These are phyloP conservation scores for Adansonia gregorii DNA, from an alignment of 441 rosid genomes.

Conservation along the genomic window DNA sequence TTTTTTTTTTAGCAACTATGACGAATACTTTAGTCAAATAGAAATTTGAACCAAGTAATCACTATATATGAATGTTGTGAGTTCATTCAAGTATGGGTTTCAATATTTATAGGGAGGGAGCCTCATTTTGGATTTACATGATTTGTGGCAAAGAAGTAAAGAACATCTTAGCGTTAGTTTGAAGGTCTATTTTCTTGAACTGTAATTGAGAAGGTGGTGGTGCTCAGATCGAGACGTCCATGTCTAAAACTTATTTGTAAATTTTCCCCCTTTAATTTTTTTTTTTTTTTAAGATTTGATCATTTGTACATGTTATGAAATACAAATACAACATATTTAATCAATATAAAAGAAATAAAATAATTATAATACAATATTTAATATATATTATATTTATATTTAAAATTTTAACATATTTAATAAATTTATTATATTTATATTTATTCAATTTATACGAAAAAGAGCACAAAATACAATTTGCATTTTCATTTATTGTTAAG, in stretches of 20 bases:
- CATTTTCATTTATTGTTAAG: too few species aligned
- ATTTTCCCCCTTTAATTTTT: not conserved
- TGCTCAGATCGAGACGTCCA: slow-evolving; percentile 18
- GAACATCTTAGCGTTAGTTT: slow-evolving; percentile 29
- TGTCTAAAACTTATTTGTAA: not conserved
- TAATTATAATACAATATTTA: too few species aligned
- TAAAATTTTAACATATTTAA: too few species aligned
- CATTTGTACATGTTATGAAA: too few species aligned
- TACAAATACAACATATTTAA: too few species aligned
- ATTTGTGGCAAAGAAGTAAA: slow-evolving; percentile 2
- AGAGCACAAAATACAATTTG: too few species aligned
- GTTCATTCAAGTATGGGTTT: slow-evolving; percentile 16
- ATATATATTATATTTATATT: too few species aligned
- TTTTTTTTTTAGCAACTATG: not conserved
- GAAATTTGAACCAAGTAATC: not conserved
- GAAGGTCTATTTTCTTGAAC: slow-evolving; percentile 35
- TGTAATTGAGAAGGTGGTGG: slow-evolving; percentile 19
- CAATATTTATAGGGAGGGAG: slow-evolving; percentile 38
- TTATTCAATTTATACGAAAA: too few species aligned
- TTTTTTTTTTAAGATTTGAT: not conserved
- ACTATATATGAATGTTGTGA: slow-evolving; percentile 5
- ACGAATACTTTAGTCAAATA: not conserved
- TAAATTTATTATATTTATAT: too few species aligned
- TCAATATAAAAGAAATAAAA: too few species aligned
- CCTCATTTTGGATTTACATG: not conserved